Evolutionary conservation across 73 alveolate genomes (phyloP), one percentile per base, ranked within the genome.

Genomic region (Effrenium voratum): DNA sequence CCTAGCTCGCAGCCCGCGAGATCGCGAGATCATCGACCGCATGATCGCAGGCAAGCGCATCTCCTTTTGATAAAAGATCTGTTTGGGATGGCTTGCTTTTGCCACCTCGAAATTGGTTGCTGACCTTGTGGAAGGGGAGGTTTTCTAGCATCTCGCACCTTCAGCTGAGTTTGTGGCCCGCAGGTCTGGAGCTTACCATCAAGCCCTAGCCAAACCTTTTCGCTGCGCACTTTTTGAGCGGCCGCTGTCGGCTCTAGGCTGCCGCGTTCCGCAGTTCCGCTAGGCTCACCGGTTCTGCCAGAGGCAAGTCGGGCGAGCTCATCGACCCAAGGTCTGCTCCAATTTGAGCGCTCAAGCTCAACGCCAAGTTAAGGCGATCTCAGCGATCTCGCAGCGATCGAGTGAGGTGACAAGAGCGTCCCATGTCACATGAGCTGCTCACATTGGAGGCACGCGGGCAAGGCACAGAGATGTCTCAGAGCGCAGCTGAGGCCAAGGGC

Each of bases 1-100:
- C 76, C 38, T 90, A n/a, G 97, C 97, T 52, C 97, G 97, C 26
- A 90, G 97, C 40, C 97, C 97, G 30, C 97, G 97, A 3, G 97
- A 90, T 79, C 97, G 97, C 30, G 77, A 90, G 76, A 90, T 90
- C 82, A 90, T 90, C 76, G 97, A 90, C 75, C 45, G 66, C 59
- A 90, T 90, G 87, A 90, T 90, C 26, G 97, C 97, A 90, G 97
- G 97, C 57, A 46, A 16, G 28, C 72, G 16, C 72, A 55, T 55
- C 68, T 55, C 12, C 30, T 15, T 15, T 55, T 22, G 12, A 55
- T 55, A 55, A 55, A 15, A 22, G 22, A 55, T 55, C 68, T 55
- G 22, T 55, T 15, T 55, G 22, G 68, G 12, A 55, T 12, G 22
- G 12, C 22, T 22, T 55, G 22, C 22, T 55, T 15, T 12, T 15